phyloP scores from a whole-genome alignment of 2,329 filamentous ascomycete species.

The Colletotrichum sp. region DNA sequence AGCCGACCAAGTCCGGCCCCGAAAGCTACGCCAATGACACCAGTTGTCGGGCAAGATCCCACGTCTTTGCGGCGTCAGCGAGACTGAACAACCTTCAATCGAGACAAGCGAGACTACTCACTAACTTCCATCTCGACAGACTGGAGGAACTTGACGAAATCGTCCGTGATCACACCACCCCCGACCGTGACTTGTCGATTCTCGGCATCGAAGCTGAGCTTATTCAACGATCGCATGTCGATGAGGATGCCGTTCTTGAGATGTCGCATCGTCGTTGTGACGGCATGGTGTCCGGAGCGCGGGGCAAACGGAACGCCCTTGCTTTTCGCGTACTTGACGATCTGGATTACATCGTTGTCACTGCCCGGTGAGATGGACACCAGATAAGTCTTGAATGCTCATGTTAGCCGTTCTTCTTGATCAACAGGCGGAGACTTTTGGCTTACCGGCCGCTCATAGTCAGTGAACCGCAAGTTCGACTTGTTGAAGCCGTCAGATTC shows the following conservation, averaged over 20 bases:
- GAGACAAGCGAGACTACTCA: not conserved
- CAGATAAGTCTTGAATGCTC: not conserved
- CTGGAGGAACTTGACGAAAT: slow-evolving; percentile 9
- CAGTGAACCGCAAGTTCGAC: slow-evolving; percentile 8
- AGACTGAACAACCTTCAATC: too few relatives aligned
- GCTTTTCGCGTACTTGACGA: slow-evolving; percentile 8
- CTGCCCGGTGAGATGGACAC: not conserved
- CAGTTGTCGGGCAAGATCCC: slow-evolving; percentile 23
- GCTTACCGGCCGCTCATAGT: slow-evolving; percentile 9
- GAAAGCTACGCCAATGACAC: slow-evolving; percentile 32
- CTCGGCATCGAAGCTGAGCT: slow-evolving; percentile 20
- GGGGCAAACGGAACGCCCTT: slow-evolving; percentile 13
- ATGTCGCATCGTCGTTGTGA: slow-evolving; percentile 19
- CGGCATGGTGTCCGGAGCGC: slow-evolving; percentile 22
- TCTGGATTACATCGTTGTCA: slow-evolving; percentile 2
- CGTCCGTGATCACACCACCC: not conserved
- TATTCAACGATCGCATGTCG: slow-evolving; percentile 26
- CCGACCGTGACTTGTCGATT: slow-evolving; percentile 3
- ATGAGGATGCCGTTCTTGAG: slow-evolving; percentile 24
- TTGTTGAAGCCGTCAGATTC: not conserved
- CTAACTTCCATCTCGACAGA: slow-evolving; percentile 15
- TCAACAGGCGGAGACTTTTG: fast-evolving
- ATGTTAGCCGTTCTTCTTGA: not conserved
- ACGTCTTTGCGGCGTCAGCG: not conserved
- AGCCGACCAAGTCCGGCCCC: slow-evolving; percentile 36